phyloP scores from a whole-genome alignment of 306 rosid species.

The Alnus glutinosa region DNA sequence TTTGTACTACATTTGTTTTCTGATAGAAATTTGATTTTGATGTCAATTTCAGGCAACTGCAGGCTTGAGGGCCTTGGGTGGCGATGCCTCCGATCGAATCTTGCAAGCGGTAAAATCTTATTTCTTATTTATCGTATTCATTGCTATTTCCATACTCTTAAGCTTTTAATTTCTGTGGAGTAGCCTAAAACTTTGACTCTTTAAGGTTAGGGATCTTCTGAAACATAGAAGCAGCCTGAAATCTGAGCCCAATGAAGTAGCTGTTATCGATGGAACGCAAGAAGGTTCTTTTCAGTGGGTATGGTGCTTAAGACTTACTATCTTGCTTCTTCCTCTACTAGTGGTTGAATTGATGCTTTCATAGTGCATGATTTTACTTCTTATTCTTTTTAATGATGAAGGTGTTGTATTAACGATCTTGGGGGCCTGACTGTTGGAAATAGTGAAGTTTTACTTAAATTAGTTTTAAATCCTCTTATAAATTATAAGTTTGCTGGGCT shows the following conservation, averaged over 20 bases:
- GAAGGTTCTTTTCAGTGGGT: conserved; percentile 99
- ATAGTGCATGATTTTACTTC: too few relatives aligned
- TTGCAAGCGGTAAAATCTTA: conserved; percentile 73
- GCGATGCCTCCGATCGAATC: conserved; percentile 76
- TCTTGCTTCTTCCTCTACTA: not conserved
- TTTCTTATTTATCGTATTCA: not conserved
- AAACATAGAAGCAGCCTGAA: conserved; percentile 56
- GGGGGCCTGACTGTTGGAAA: too few relatives aligned
- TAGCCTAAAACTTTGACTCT: conserved; percentile 13
- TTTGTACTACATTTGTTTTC: conserved; percentile 8
- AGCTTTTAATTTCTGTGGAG: not conserved
- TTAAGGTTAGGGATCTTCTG: conserved; percentile 83
- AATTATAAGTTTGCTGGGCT: not conserved
- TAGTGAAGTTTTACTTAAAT: too few relatives aligned
- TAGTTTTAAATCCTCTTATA: too few relatives aligned
- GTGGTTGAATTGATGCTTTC: not conserved
- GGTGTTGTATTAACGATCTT: too few relatives aligned
- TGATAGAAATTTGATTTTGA: conserved; percentile 29
- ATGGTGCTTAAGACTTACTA: conserved; percentile 34
- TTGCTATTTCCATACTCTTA: not conserved
- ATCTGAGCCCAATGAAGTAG: conserved; percentile 56
- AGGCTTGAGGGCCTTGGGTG: conserved; percentile 82
- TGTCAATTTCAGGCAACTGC: conserved; percentile 81
- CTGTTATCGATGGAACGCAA: conserved; percentile 92
- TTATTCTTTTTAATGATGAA: too few relatives aligned